Percentiles rank a stretch among this genome's conserved stretches.
Conservation (phyloP, 2,329 filamentous ascomycete genomes). For the Xylariaceae sp. region DNA sequence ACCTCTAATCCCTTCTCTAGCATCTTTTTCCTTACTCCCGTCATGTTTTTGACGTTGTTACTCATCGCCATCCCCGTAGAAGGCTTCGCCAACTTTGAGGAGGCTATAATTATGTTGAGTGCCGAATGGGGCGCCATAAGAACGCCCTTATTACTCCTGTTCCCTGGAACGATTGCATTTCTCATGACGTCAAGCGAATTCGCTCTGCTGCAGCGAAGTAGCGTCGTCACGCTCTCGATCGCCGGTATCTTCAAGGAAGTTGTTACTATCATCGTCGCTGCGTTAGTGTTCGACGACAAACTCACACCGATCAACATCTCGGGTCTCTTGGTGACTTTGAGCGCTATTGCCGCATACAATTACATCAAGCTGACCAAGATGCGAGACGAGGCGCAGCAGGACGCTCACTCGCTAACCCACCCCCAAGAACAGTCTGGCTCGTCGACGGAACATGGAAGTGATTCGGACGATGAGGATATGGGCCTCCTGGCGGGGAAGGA, state of each 20-base stretch:
- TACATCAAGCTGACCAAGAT: conserved; percentile 91
- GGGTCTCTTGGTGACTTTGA: conserved; percentile 82
- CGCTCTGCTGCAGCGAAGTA: conserved; percentile 88
- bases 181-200: conserved; percentile 97
- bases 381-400: conserved; percentile 66
- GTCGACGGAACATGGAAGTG: conserved; percentile 37
- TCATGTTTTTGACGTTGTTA: conserved; percentile 87
- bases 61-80: conserved; percentile 82
- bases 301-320: conserved; percentile 84
- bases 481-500: conserved; percentile 42
- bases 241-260: conserved; percentile 99
- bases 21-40: conserved; percentile 94
- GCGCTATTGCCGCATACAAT: conserved; percentile 85
- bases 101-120: conserved; percentile 61
- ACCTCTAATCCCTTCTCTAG: conserved; percentile 95
- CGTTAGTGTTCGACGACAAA: conserved; percentile 81
- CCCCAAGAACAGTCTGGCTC: conserved; percentile 30
- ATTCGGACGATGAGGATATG: conserved; percentile 41
- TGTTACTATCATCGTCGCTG: conserved; percentile 86
- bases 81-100: conserved; percentile 64
- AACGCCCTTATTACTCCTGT: conserved; percentile 72
- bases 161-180: conserved; percentile 88
- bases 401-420: conserved; percentile 42
- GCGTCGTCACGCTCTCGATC: conserved; percentile 91
- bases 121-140: conserved; percentile 63